Evolutionary conservation across 108 stramenopile species (phyloP).

Genomic region (Fragilaria radians): DNA sequence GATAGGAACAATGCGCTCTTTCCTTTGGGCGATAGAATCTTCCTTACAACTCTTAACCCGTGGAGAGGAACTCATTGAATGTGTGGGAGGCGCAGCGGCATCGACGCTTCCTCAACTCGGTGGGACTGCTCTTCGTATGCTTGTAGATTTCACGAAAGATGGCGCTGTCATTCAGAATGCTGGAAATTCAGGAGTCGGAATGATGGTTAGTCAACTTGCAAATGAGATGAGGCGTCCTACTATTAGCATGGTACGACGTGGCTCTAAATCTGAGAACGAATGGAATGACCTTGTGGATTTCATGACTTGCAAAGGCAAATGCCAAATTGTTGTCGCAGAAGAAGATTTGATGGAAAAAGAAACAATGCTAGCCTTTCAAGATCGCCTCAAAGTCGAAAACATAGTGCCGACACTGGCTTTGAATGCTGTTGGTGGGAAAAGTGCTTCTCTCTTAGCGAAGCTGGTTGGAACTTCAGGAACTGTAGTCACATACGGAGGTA

Average conservation of each 20-base stretch:
- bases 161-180: conserved; percentile 42
- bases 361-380: conserved; percentile 8
- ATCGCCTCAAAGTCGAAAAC: too few relatives aligned
- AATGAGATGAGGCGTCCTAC: too few relatives aligned
- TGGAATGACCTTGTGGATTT: conserved; percentile 20
- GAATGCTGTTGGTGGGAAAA: conserved; percentile 43
- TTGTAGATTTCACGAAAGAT: conserved; percentile 21
- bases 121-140: conserved; percentile 40
- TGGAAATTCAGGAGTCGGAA: conserved; percentile 44
- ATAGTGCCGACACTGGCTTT: conserved; percentile 35
- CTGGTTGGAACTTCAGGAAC: conserved; percentile 21
- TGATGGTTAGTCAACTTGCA: conserved; percentile 38
- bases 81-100: conserved; percentile 15
- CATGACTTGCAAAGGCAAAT: conserved; percentile 15
- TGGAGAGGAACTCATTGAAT: conserved; percentile 6
- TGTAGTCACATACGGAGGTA: conserved; percentile 51
- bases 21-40: conserved; percentile 17
- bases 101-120: conserved; percentile 30
- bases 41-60: conserved; percentile 13
- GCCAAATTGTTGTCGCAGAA: conserved; percentile 25
- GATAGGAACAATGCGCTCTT: conserved; percentile 35
- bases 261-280: conserved; percentile 8
- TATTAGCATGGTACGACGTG: conserved; percentile 37
- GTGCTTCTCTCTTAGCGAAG: conserved; percentile 16
- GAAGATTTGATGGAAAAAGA: conserved; percentile 19